These are phyloP conservation scores for Karstenula rhodostoma DNA, from an alignment of 2,329 filamentous ascomycete genomes.

Conservation along the genomic window DNA sequence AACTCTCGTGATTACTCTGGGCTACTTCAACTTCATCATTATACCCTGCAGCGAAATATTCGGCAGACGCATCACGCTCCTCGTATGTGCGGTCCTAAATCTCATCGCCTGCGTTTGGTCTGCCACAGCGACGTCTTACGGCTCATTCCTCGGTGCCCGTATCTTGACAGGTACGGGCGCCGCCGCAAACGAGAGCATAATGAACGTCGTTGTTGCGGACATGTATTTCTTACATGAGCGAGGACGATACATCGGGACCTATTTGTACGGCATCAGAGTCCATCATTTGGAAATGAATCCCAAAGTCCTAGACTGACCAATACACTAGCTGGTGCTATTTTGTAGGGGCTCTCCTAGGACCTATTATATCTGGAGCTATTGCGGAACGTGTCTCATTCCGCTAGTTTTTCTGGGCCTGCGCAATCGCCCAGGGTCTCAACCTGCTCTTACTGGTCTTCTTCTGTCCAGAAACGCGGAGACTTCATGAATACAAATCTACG, in stretches of 20 bases:
- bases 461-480: too few relatives aligned
- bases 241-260: slow-evolving; percentile 44
- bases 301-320: slow-evolving; percentile 25
- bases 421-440: too few relatives aligned
- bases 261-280: slow-evolving; percentile 41
- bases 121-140: slow-evolving; percentile 53
- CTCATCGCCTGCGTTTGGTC: slow-evolving; percentile 55
- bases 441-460: too few relatives aligned
- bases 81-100: slow-evolving; percentile 51
- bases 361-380: slow-evolving; percentile 54
- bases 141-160: slow-evolving; percentile 53
- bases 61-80: slow-evolving; percentile 51
- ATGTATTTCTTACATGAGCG: slow-evolving; percentile 56
- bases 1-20: slow-evolving; percentile 50
- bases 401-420: slow-evolving; percentile 44
- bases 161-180: slow-evolving; percentile 54
- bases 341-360: slow-evolving; percentile 53
- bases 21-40: slow-evolving; percentile 56
- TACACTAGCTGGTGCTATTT: slow-evolving; percentile 41
- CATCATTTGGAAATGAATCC: too few relatives aligned
- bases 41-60: slow-evolving; percentile 56
- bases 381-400: slow-evolving; percentile 50
- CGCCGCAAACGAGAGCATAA: slow-evolving; percentile 54
- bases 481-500: too few relatives aligned
- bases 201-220: slow-evolving; percentile 55